Evolutionary conservation across 2,329 filamentous ascomycete genomes (phyloP).

Genomic region (Thelonectria rubi): DNA sequence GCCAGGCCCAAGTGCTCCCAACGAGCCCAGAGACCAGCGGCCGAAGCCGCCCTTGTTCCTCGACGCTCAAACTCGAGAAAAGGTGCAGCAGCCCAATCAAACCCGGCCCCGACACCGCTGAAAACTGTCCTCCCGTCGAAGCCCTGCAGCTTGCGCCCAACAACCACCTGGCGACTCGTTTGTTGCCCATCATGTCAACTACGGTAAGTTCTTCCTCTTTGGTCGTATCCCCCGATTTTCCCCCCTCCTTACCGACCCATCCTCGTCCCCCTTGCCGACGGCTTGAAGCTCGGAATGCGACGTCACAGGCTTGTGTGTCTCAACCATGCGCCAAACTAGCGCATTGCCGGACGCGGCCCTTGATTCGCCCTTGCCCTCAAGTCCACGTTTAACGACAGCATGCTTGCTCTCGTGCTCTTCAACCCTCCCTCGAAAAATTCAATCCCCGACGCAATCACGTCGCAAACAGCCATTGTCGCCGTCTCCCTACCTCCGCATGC

Average conservation of each 20-base stretch:
- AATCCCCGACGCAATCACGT: conserved; percentile 32
- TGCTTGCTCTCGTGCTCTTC: conserved; percentile 23
- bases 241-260: background rate
- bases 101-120: conserved; percentile 26
- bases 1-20: conserved; percentile 14
- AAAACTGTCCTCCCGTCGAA: conserved; percentile 26
- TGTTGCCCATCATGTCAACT: conserved; percentile 26
- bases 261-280: conserved; percentile 24
- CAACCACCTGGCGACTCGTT: conserved; percentile 10
- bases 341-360: conserved; percentile 38
- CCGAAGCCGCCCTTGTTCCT: conserved; percentile 19
- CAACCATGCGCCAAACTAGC: conserved; percentile 48
- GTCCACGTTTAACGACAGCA: conserved; percentile 30
- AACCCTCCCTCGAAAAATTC: conserved; percentile 29
- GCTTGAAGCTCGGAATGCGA: conserved; percentile 41
- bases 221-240: conserved; percentile 10
- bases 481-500: background rate
- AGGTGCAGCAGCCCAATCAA: conserved; percentile 19
- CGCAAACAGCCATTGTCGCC: conserved; percentile 21
- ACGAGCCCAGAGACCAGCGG: conserved; percentile 7
- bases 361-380: conserved; percentile 43
- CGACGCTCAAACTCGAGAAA: conserved; percentile 18
- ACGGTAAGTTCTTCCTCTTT: conserved; percentile 24
- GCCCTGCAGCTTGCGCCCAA: conserved; percentile 2
- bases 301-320: conserved; percentile 51